Evolutionary conservation across 2,329 filamentous ascomycete species (phyloP).

Genomic region (Fusarium bulbicola): DNA sequence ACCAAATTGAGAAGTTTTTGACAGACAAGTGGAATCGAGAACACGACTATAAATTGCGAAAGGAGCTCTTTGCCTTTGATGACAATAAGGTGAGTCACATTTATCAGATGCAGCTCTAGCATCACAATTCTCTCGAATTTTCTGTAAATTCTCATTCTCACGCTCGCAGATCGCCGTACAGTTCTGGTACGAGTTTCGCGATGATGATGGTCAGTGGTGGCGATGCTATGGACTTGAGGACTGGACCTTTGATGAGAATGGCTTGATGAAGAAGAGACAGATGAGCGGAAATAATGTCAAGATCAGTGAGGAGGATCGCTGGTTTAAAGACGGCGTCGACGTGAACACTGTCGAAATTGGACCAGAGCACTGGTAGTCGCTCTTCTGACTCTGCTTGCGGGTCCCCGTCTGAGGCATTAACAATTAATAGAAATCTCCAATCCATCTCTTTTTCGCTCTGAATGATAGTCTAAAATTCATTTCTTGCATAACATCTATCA

Average conservation of each 20-base stretch:
- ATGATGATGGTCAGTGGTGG: constrained; percentile 79
- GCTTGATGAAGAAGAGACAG: constrained; percentile 76
- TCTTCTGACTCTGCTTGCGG: not conserved
- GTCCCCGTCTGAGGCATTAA: not conserved
- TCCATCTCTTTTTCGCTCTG: not conserved
- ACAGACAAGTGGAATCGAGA: constrained; percentile 79
- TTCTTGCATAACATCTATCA: not conserved
- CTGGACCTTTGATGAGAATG: constrained; percentile 77
- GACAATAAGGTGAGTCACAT: constrained; percentile 63
- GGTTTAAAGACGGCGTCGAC: constrained; percentile 76
- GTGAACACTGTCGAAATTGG: constrained; percentile 72
- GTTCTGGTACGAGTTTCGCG: constrained; percentile 89
- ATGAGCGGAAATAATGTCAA: constrained; percentile 80
- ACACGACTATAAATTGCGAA: constrained; percentile 76
- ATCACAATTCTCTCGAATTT: fast-evolving
- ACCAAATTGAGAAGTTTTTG: constrained; percentile 74
- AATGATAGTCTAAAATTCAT: not conserved
- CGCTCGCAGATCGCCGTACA: constrained; percentile 76
- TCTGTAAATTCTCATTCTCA: not conserved
- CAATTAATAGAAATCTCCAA: not conserved
- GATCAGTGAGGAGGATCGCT: constrained; percentile 69
- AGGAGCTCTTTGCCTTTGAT: constrained; percentile 83
- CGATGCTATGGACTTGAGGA: constrained; percentile 87
- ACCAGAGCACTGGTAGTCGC: constrained; percentile 22
- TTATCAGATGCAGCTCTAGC: fast-evolving